Evolutionary conservation across 2,329 filamentous ascomycete genomes (phyloP).

Genomic region (Immersiporthe knoxdaviesiana): DNA sequence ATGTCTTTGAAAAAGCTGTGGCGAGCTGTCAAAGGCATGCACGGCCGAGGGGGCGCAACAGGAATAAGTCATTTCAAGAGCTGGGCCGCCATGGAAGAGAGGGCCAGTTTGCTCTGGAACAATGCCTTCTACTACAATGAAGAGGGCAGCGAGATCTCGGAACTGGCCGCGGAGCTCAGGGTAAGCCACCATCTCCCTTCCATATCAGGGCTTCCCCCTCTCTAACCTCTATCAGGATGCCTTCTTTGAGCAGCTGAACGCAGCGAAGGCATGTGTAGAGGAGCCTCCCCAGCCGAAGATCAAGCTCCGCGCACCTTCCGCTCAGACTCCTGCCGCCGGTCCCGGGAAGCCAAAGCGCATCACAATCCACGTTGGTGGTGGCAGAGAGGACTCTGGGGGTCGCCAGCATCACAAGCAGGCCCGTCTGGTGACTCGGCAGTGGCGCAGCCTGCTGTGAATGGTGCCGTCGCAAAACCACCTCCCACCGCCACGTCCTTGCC

Average conservation of each 20-base stretch:
- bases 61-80: constrained; percentile 72
- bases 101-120: constrained; percentile 79
- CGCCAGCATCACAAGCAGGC: constrained; percentile 49
- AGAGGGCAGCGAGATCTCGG: constrained; percentile 83
- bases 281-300: constrained; percentile 78
- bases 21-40: constrained; percentile 74
- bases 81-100: constrained; percentile 82
- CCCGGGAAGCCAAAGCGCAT: constrained; percentile 61
- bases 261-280: constrained; percentile 72
- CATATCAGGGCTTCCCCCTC: background rate
- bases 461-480: constrained; percentile 29
- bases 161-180: constrained; percentile 78
- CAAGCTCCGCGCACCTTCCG: constrained; percentile 71
- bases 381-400: constrained; percentile 56
- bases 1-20: constrained; percentile 77
- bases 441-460: constrained; percentile 41
- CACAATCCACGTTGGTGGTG: constrained; percentile 69
- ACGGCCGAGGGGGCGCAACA: constrained; percentile 68
- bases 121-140: constrained; percentile 92
- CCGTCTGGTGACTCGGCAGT: constrained; percentile 41
- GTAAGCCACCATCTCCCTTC: constrained; percentile 47
- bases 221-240: constrained; percentile 54
- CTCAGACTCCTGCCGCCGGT: constrained; percentile 45
- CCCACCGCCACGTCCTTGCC: constrained; percentile 27
- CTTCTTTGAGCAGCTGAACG: constrained; percentile 69